phyloP scores from a whole-genome alignment of 768 basidiomycete species.

The Panaeolus papilionaceus region DNA sequence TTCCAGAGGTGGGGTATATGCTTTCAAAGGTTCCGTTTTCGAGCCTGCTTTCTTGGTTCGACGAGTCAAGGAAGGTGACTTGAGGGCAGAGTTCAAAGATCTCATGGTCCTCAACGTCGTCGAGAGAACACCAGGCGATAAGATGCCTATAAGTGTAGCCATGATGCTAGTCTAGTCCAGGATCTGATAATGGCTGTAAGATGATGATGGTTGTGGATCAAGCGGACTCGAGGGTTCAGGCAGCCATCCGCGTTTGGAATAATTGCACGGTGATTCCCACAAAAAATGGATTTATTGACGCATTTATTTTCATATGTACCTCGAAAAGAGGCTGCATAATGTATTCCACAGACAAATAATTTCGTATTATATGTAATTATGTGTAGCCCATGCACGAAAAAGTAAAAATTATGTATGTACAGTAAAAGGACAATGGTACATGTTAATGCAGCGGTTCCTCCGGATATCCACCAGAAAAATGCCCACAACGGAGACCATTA shows the following conservation, averaged over 20 bases:
- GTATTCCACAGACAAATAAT: no score
- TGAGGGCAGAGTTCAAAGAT: background rate
- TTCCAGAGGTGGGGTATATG: conserved; percentile 35
- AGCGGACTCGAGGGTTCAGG: background rate
- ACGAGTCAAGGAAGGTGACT: background rate
- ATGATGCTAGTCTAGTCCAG: background rate
- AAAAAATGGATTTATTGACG: background rate
- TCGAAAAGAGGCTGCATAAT: no score
- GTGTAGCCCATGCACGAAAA: no score
- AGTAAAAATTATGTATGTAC: no score
- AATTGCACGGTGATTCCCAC: no score
- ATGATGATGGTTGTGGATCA: background rate
- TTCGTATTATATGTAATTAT: no score
- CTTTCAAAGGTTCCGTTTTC: background rate
- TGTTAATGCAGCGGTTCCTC: no score
- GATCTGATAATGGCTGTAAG: background rate
- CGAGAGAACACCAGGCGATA: background rate
- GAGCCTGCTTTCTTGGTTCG: background rate
- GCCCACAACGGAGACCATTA: no score
- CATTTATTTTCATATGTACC: background rate
- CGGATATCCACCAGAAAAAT: no score
- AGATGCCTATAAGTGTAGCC: background rate
- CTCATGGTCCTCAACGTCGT: background rate
- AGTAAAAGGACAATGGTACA: no score
- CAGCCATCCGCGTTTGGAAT: background rate